Base-by-base conservation (phyloP, 306 rosid species). In the Quercus dentata region DNA sequence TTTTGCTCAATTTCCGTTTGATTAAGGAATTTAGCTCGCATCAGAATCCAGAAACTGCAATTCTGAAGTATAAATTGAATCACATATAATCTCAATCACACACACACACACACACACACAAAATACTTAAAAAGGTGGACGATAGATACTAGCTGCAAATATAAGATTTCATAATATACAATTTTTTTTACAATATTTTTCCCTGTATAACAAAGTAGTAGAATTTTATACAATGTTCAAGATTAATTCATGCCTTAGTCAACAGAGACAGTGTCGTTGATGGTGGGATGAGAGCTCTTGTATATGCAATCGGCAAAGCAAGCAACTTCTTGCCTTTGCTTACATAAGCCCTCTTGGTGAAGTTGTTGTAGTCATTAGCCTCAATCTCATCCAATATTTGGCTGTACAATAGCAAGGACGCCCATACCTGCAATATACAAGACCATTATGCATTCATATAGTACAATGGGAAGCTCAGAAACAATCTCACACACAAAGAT, bases 371-470 rank as follows among this genome's bases (percentile, higher is more conserved):
- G 74, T 91, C 96, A 73, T 92, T 92, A 9, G 91, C 94, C 85
- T 92, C 97, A 27, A 92, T 88, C 83, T 92, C 97, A 17, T 92
- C 96, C 85, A 92, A 83, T 82, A 92, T 92, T 78, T 83, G 88
- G 6, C 96, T 83, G 78, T 92, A 92, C 25, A 92, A 68, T 33
- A 88, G 79, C 87, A 92, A 82, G 1, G 97, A 88, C 0, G 97
- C 96, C 91, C 86, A 88, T 21, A 91, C 96, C 97, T 92, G 77
- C 81, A 85, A 79, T 57, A 83, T 17, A 59, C 77, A 77, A 69
- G 9, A 83, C 55, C 23, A 59, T 59, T 23, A 59, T 59, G 71
- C 14, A 12, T 4, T 67, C 71, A 33, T 31, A 19, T 35, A 10
- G 17, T 17, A 3, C 46, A 67, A 31, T 63, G 19, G 69, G 69